Evolutionary conservation across 305 asterid genomes (phyloP).

Genomic region (Rubia balearica): DNA sequence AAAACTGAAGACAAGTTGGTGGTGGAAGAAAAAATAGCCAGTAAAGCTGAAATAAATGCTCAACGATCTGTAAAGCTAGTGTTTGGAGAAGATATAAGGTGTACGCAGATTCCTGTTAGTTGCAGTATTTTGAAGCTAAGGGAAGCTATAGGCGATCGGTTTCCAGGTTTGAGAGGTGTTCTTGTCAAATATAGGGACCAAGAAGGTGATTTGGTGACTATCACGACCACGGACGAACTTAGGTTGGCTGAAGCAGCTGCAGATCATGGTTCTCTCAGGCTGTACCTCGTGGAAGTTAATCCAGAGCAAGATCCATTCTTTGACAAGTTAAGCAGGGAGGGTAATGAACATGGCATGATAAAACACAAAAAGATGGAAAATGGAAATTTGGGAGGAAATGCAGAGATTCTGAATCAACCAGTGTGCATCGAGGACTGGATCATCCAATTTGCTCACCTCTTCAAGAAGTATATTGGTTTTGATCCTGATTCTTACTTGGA

Average conservation of each 20-base stretch:
- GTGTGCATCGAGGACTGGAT: conserved; percentile 74
- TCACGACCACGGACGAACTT: conserved; percentile 69
- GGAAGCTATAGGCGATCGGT: conserved; percentile 55
- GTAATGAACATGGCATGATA: conserved; percentile 17
- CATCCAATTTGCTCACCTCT: conserved; percentile 62
- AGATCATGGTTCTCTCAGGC: conserved; percentile 54
- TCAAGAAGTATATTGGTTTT: conserved; percentile 66
- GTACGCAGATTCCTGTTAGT: conserved; percentile 64
- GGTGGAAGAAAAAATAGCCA: conserved; percentile 58
- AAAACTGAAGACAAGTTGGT: conserved; percentile 61
- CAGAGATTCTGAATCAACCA: conserved; percentile 30
- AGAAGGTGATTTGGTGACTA: conserved; percentile 86
- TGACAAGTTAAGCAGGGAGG: conserved; percentile 22
- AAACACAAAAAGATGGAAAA: conserved; percentile 25
- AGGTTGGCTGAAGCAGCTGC: conserved; percentile 76
- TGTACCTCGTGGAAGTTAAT: conserved; percentile 58
- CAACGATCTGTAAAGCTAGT: conserved; percentile 56
- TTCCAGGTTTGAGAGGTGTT: conserved; percentile 45
- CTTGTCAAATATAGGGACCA: conserved; percentile 80
- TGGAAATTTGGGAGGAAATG: conserved; percentile 32
- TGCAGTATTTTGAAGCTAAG: conserved; percentile 52
- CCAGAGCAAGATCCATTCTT: conserved; percentile 69
- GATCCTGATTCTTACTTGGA: conserved; percentile 69
- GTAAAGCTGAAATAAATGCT: conserved; percentile 36
- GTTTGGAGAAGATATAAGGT: conserved; percentile 88